Evolutionary conservation across 306 rosid genomes (phyloP), one percentile per base, ranked within the genome.

Genomic region (Cucurbita ficifolia): DNA sequence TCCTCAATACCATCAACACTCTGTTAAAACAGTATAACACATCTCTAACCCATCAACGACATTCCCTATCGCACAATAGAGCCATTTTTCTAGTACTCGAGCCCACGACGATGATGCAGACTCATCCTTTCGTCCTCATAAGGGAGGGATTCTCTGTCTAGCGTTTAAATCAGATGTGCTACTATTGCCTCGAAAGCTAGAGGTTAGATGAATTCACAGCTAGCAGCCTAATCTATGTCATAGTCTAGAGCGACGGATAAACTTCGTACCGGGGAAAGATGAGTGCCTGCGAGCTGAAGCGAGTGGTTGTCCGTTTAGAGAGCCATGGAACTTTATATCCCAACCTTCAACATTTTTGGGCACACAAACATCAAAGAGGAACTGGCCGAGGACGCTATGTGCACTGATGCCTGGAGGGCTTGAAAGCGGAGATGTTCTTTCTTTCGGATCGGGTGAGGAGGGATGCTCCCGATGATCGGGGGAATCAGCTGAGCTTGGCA

Each of bases 341-440:
- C 94, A 88, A 56, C 87, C 94, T 72, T 88, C 94, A 2, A 88
- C 83, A 10, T 88, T 88, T 79, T 83, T 86, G 4, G 94, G 94
- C 57, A 88, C 90, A 79, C 94, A 88, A 56, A 82, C 90, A 54
- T 88, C 88, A 10, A 88, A 88, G 57, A 88, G 79, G 70, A 88
- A 79, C 56, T 83, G 84, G n/a, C 94, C 94, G 11, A 88, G 87
- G 10, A 88, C 88, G 13, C 87, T 84, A 45, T 88, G 90, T 35
- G 90, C 83, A 61, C 76, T 88, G 62, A 88, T 84, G 82, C 87
- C 79, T 10, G 85, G 87, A 48, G 87, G 86, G 50, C 71, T 78
- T 36, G 88, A 83, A 64, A 84, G 64, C 35, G 50, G 77, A 79
- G 79, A 40, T 16, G 86, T 48, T 76, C 85, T 83, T 74, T 82